Conservation (phyloP, 176 grass and related monocot species). For the Carex pumila region DNA sequence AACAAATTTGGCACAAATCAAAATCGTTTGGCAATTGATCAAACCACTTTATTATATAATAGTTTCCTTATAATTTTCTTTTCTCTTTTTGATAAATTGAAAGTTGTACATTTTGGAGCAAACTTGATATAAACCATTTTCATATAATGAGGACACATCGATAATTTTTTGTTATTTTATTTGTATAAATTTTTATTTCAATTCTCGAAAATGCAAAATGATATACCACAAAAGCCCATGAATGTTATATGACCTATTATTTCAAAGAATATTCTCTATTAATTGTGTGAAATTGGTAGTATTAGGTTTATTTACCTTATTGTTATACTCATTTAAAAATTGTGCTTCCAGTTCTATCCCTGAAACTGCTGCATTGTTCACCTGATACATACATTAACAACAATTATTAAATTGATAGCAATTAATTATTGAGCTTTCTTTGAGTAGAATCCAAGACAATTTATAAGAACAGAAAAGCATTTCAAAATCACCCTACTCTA, state of each 20-base stretch:
- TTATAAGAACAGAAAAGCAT: constrained; percentile 32
- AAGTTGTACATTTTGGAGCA: too few species aligned
- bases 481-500: background rate
- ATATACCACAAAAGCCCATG: background rate
- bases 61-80: too few species aligned
- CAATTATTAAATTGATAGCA: background rate
- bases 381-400: constrained; percentile 15
- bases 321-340: background rate
- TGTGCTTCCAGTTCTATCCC: constrained; percentile 4
- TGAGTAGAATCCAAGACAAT: background rate
- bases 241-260: background rate
- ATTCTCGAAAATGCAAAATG: background rate
- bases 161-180: background rate
- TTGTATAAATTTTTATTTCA: background rate
- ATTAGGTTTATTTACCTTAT: constrained; percentile 1
- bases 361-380: constrained; percentile 27
- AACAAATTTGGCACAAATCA: too few species aligned
- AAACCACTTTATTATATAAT: too few species aligned
- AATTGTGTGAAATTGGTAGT: background rate
- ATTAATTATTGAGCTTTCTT: background rate
- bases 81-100: too few species aligned
- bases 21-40: too few species aligned
- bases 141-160: too few species aligned
- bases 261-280: background rate
- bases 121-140: too few species aligned